Conservation (phyloP, 345 rosid genomes). For the Brassica napus region DNA sequence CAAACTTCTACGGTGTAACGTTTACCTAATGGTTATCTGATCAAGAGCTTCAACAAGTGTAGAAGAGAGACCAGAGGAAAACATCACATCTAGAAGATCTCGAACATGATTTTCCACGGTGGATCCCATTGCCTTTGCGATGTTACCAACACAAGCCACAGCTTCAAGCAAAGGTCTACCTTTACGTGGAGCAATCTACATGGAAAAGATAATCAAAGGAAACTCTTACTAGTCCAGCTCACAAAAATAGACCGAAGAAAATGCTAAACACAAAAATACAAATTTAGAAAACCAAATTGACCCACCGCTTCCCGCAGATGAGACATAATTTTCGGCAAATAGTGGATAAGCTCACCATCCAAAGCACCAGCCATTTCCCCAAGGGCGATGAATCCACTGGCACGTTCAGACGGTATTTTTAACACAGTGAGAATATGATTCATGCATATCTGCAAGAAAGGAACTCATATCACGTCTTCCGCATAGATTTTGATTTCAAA, state of each 20-base stretch:
- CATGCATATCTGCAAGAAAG: slow-evolving; percentile 87
- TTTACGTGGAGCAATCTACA: slow-evolving; percentile 96
- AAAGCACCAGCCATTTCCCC: slow-evolving; percentile 99
- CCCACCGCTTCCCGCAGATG: slow-evolving; percentile 95
- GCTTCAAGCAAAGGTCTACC: slow-evolving; percentile 97
- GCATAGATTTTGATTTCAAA: slow-evolving; percentile 10
- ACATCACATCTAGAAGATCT: slow-evolving; percentile 81
- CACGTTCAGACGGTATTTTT: slow-evolving; percentile 85
- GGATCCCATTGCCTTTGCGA: slow-evolving; percentile 94
- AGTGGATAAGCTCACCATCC: slow-evolving; percentile 88
- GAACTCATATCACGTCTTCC: slow-evolving; percentile 7
- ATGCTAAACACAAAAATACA: slow-evolving; percentile 26
- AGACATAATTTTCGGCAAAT: slow-evolving; percentile 94
- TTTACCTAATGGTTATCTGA: slow-evolving; percentile 77
- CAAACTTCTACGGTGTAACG: slow-evolving; percentile 17
- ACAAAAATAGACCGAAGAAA: neutral
- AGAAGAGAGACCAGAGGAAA: slow-evolving; percentile 81
- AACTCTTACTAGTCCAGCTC: slow-evolving; percentile 18
- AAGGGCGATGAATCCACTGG: slow-evolving; percentile 95
- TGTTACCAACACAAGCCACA: slow-evolving; percentile 94
- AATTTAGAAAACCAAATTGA: slow-evolving; percentile 5
- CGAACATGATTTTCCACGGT: slow-evolving; percentile 82
- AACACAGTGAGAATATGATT: slow-evolving; percentile 86
- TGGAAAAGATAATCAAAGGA: slow-evolving; percentile 29
- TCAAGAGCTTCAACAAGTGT: slow-evolving; percentile 89